Evolutionary conservation across 2,329 filamentous ascomycete species (phyloP).

Genomic region (Talaromyces funiculosus): DNA sequence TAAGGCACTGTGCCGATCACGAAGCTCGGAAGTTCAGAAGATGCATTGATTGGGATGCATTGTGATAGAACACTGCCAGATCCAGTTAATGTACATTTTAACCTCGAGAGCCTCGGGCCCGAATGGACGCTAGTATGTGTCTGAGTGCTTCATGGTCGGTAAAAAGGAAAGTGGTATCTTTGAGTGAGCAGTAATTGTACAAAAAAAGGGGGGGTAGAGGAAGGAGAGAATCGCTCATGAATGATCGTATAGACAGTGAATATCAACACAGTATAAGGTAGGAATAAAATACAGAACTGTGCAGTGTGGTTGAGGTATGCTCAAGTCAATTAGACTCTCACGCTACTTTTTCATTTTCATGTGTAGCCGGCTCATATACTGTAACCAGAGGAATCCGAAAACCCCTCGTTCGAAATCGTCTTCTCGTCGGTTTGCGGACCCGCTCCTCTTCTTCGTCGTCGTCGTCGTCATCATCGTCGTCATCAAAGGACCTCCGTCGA

Average conservation of each 20-base stretch:
- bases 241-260: background rate
- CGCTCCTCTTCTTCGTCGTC: background rate
- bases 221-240: constrained; percentile 1
- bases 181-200: background rate
- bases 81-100: background rate
- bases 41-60: background rate
- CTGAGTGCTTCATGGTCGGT: background rate
- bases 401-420: background rate
- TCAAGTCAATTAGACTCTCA: background rate
- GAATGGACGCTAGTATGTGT: background rate
- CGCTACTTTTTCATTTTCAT: background rate
- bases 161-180: background rate
- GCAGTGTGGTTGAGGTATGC: background rate
- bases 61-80: background rate
- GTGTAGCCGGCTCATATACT: background rate
- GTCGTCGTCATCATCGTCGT: background rate
- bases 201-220: background rate
- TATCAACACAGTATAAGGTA: background rate
- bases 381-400: background rate
- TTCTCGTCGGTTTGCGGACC: background rate
- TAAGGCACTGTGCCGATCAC: background rate
- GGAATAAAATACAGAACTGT: background rate
- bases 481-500: background rate
- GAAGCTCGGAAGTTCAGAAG: background rate
- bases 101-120: background rate